These are phyloP conservation scores for Eutrema japonicum DNA, from an alignment of 345 rosid genomes.

Conservation along the genomic window DNA sequence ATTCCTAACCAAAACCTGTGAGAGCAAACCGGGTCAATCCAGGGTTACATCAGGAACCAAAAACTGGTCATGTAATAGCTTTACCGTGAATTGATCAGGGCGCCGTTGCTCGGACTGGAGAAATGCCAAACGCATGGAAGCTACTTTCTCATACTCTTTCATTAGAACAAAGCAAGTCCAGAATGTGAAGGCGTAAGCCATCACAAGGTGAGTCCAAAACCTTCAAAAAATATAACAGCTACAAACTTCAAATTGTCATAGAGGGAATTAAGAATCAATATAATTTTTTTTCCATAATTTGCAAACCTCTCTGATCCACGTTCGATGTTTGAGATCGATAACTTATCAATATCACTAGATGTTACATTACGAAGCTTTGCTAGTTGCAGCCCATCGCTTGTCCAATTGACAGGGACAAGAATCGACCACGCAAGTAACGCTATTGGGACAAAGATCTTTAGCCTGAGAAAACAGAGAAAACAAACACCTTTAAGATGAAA, in stretches of 20 bases:
- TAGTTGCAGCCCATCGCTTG: constrained; percentile 56
- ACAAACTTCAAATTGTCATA: not conserved
- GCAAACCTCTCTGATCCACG: constrained; percentile 65
- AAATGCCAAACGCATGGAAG: constrained; percentile 81
- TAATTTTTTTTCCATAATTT: not conserved
- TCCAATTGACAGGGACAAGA: constrained; percentile 87
- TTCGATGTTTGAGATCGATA: constrained; percentile 83
- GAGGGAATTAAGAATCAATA: not conserved
- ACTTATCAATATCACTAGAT: constrained; percentile 84
- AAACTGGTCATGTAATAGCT: constrained; percentile 15
- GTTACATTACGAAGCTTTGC: constrained; percentile 61
- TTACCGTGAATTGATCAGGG: constrained; percentile 92
- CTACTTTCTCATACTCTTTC: constrained; percentile 81
- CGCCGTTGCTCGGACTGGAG: constrained; percentile 74
- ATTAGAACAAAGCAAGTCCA: constrained; percentile 85
- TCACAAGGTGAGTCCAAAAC: constrained; percentile 82
- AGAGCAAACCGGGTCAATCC: not conserved
- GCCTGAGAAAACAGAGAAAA: constrained; percentile 48
- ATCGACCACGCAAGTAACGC: constrained; percentile 75
- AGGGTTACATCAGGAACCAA: not conserved
- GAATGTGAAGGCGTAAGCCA: constrained; percentile 83
- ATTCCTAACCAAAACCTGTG: constrained; percentile 81
- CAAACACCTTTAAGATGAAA: not conserved
- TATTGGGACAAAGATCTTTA: constrained; percentile 86
- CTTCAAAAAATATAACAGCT: constrained; percentile 47